Evolutionary conservation across 1,284 basidiomycete genomes (phyloP).

Genomic region (Peniophora sp.): DNA sequence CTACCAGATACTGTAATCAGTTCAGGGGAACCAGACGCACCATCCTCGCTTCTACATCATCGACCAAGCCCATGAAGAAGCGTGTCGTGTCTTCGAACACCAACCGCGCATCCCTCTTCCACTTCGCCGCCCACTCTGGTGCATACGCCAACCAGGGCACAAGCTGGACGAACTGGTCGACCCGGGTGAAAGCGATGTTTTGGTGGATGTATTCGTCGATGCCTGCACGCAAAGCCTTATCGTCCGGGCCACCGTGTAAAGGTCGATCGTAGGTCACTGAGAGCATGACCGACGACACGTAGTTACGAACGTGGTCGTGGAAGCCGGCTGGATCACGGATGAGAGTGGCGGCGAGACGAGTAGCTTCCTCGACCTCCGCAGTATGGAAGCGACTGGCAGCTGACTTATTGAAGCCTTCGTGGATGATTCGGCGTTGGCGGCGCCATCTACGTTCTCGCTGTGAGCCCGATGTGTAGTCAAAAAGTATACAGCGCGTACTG

Average conservation of each 20-base stretch:
- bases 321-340: background rate
- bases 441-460: constrained; percentile 5
- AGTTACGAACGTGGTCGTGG: background rate
- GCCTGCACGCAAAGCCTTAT: background rate
- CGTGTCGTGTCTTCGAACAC: background rate
- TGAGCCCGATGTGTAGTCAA: background rate
- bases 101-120: background rate
- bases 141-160: background rate
- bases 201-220: background rate
- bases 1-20: background rate
- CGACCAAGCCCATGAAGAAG: background rate
- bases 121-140: background rate
- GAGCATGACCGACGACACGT: background rate
- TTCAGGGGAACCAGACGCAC: background rate
- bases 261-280: background rate
- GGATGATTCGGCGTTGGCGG: constrained; percentile 6
- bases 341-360: background rate
- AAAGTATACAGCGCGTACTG: background rate
- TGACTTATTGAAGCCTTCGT: constrained; percentile 6
- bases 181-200: background rate
- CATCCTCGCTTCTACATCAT: background rate
- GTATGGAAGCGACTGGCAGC: constrained; percentile 4
- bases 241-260: background rate
- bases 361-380: background rate
- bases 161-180: background rate